phyloP scores from a whole-genome alignment of 345 rosid species.

The Euphorbia tirucalli region DNA sequence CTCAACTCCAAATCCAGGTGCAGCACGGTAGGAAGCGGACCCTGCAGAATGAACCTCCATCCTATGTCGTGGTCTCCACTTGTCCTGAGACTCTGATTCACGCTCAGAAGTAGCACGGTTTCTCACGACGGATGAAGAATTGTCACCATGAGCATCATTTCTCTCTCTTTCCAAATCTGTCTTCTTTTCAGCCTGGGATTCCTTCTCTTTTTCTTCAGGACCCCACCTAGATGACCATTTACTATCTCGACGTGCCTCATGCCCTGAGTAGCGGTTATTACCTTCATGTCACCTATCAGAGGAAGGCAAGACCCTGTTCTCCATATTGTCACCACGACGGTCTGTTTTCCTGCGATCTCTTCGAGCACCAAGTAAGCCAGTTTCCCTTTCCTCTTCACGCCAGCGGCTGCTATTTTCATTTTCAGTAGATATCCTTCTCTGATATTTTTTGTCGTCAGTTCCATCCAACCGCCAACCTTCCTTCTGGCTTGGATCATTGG shows the following conservation, averaged over 20 bases:
- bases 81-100: constrained; percentile 80
- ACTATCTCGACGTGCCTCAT: constrained; percentile 76
- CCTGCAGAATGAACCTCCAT: constrained; percentile 64
- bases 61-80: constrained; percentile 96
- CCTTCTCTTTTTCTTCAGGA: constrained; percentile 90
- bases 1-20: constrained; percentile 82
- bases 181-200: constrained; percentile 60
- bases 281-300: constrained; percentile 72
- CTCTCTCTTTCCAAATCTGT: constrained; percentile 42
- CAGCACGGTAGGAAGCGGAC: constrained; percentile 58
- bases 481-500: constrained; percentile 47
- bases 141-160: constrained; percentile 60
- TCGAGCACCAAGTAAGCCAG: constrained; percentile 56
- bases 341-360: constrained; percentile 63
- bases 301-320: constrained; percentile 48
- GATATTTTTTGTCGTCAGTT: constrained; percentile 59
- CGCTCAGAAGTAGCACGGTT: constrained; percentile 57
- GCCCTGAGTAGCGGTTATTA: constrained; percentile 53
- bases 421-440: constrained; percentile 52
- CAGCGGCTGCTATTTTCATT: constrained; percentile 56
- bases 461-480: constrained; percentile 71
- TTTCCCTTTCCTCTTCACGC: constrained; percentile 88
- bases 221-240: constrained; percentile 99
- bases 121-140: constrained; percentile 38
- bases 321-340: constrained; percentile 50